Evolutionary conservation across 148 eudicot genomes (phyloP), one percentile per base, ranked within the genome.

Genomic region (Euryodendron excelsum): DNA sequence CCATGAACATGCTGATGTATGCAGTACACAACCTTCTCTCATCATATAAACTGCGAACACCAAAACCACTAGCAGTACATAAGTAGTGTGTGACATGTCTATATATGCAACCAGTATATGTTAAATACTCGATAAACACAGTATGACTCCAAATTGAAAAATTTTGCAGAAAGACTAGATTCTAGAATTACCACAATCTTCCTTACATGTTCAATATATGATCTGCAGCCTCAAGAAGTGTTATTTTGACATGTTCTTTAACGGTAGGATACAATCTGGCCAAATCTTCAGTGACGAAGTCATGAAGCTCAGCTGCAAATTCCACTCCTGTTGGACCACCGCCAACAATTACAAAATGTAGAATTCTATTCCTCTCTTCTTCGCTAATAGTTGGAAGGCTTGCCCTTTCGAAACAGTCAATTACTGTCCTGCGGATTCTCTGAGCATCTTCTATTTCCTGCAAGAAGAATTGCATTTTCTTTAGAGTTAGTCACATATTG

Each of bases 391-490:
- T 64, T 28, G 82, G 82, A 73, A 80, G 82, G 47, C 45, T 63
- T 65, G 82, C 82, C 55, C 58, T 80, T 36, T 80, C 82, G 39
- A 80, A 80, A 53, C 82, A 80, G 70, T 80, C 73, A 20, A 80
- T 80, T 34, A 80, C 78, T 36, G 78, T 64, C 66, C 82, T 80
- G 13, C 82, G 70, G 56, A 80, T 80, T 73, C 11, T 80, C 73
- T 73, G 82, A 73, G 82, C 82, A 73, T 80, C 82, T 59, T 73
- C 82, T 68, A 80, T 56, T 80, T 80, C 82, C 82, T 80, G 65
- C 27, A 74, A 3, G 44, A n/a, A 73, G 67, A 80, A 36, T 20
- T 47, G 5, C 36, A 50, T 58, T 10, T 5, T 52, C 34, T n/a
- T 72, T 78, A 62, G 27, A 77, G 34, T n/a, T 59, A 69, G 45